Evolutionary conservation across 164 flowering plant genomes (phyloP).

Genomic region (Platanus orientalis): DNA sequence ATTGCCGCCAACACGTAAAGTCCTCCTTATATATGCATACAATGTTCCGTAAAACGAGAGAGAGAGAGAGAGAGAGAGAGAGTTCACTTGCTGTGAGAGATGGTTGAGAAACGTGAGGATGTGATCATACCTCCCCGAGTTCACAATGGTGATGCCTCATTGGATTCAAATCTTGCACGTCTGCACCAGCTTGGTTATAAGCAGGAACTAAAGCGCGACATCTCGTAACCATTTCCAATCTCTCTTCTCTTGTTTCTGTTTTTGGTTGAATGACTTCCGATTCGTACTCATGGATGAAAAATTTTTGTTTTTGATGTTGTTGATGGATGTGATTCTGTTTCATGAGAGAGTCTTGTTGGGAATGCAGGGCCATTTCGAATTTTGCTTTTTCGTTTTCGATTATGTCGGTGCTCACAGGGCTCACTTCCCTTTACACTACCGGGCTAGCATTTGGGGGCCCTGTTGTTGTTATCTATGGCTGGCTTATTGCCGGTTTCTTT

Average conservation of each 20-base stretch:
- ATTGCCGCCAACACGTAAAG: too few species aligned
- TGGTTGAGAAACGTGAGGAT: constrained; percentile 26
- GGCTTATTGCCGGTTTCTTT: constrained; percentile 60
- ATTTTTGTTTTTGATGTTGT: constrained; percentile 42
- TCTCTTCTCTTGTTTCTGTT: neutral
- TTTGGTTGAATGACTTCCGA: neutral
- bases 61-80: too few species aligned
- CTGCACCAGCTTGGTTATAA: constrained; percentile 82
- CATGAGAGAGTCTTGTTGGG: constrained; percentile 9
- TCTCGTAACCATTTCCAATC: constrained; percentile 53
- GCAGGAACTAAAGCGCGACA: constrained; percentile 91
- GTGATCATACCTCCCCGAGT: constrained; percentile 22
- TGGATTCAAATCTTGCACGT: constrained; percentile 67
- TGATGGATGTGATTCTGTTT: constrained; percentile 29
- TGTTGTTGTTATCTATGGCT: constrained; percentile 58
- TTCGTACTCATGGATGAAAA: neutral
- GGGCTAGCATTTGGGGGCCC: constrained; percentile 87
- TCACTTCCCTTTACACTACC: constrained; percentile 59
- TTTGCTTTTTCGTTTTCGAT: constrained; percentile 68
- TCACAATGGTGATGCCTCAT: constrained; percentile 19
- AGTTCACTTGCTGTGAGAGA: neutral
- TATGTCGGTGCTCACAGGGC: constrained; percentile 84
- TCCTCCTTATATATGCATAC: too few species aligned
- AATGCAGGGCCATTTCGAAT: constrained; percentile 55
- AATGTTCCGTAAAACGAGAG: too few species aligned